Evolutionary conservation across 257 asterid genomes (phyloP).

Genomic region (Anisodus tanguticus): DNA sequence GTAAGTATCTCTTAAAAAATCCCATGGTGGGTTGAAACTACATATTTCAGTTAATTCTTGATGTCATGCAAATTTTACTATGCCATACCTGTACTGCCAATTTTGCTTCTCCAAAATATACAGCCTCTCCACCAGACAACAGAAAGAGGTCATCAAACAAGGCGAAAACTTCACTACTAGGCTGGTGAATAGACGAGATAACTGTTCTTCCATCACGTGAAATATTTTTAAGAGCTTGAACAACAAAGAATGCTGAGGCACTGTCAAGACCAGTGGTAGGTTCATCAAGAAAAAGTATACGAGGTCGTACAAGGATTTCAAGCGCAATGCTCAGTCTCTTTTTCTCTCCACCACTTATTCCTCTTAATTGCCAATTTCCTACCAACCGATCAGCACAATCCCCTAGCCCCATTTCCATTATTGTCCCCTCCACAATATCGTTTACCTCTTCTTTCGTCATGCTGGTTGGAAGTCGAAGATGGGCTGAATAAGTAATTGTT

Average conservation of each 20-base stretch:
- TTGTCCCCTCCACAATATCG: conserved; percentile 70
- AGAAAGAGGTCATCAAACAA: conserved; percentile 86
- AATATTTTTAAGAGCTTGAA: conserved; percentile 80
- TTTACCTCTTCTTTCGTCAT: conserved; percentile 54
- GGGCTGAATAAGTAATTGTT: conserved; percentile 80
- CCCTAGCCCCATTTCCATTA: conserved; percentile 83
- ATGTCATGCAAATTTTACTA: neutral
- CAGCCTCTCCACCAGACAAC: conserved; percentile 83
- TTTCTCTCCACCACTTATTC: conserved; percentile 95
- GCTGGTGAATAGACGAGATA: conserved; percentile 91
- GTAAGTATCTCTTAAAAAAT: too few relatives aligned
- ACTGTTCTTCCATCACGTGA: conserved; percentile 94
- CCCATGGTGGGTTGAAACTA: neutral
- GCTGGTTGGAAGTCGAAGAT: conserved; percentile 75
- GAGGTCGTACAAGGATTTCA: conserved; percentile 81
- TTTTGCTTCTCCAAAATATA: conserved; percentile 88
- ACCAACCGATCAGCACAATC: conserved; percentile 80
- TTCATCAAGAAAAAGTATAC: conserved; percentile 85
- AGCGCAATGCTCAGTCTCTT: conserved; percentile 90
- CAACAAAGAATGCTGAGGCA: conserved; percentile 90
- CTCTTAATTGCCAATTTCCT: conserved; percentile 90
- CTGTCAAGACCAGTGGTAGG: conserved; percentile 98
- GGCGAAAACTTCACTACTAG: conserved; percentile 93
- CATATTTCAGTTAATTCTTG: neutral
- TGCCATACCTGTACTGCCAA: conserved; percentile 65